A percentile compares a stretch with the other conserved stretches of the same genome.
These are phyloP conservation scores for Eucalyptus guilfoylei DNA, from an alignment of 345 rosid genomes.

Conservation along the genomic window DNA sequence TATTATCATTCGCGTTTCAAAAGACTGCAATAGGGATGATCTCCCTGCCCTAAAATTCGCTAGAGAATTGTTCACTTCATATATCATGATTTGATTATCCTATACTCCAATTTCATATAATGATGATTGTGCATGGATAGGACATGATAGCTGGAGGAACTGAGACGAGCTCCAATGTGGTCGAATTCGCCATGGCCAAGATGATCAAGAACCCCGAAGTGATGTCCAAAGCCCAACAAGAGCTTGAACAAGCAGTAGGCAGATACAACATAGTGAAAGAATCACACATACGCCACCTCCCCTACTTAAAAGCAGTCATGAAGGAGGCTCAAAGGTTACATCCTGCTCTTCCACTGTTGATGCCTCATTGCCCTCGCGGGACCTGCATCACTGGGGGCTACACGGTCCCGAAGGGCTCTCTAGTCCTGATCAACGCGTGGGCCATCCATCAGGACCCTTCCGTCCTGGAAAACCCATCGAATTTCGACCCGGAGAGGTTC, in stretches of 20 bases:
- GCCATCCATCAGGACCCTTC: conserved; percentile 20
- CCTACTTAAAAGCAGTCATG: conserved; percentile 22
- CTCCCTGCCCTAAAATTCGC: background rate
- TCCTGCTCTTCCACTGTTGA: conserved; percentile 27
- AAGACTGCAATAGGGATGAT: background rate
- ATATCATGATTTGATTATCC: background rate
- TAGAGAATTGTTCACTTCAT: background rate
- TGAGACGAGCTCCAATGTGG: conserved; percentile 30
- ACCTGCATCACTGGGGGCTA: conserved; percentile 16
- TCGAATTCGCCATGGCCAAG: conserved; percentile 39
- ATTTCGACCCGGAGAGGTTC: conserved; percentile 16
- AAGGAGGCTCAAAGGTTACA: conserved; percentile 34
- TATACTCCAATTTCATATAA: background rate
- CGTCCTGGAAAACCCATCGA: conserved; percentile 7
- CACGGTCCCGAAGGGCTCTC: conserved; percentile 25
- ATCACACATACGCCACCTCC: conserved; percentile 19
- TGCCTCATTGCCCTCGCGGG: conserved; percentile 31
- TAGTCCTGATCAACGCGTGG: conserved; percentile 7
- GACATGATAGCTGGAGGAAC: conserved; percentile 45
- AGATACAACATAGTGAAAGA: conserved; percentile 25
- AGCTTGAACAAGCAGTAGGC: conserved; percentile 34
- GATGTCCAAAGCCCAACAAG: conserved; percentile 23
- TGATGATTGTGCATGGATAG: background rate
- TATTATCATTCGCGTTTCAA: too few species aligned
- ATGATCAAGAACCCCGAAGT: conserved; percentile 28